A percentile compares a stretch with the other conserved stretches of the same genome.
These are phyloP conservation scores for Astraeus odoratus DNA, from an alignment of 768 basidiomycete genomes.

Conservation along the genomic window DNA sequence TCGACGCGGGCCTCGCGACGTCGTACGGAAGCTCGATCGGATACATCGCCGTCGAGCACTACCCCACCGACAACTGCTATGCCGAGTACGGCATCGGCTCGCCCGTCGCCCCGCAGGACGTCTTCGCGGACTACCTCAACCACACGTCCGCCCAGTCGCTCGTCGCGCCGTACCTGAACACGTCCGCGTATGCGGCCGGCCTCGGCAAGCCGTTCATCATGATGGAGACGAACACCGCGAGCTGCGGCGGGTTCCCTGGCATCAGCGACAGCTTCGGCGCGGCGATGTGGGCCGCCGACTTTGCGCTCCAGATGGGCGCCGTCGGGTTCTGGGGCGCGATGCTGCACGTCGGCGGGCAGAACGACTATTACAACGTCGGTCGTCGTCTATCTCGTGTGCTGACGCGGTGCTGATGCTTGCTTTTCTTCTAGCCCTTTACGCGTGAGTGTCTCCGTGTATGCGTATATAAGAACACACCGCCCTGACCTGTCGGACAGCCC, in stretches of 20 bases:
- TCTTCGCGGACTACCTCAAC: constrained; percentile 38
- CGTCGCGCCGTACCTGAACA: constrained; percentile 31
- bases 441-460: constrained; percentile 17
- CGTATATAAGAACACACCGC: background rate
- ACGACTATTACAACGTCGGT: constrained; percentile 48
- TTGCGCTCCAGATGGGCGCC: constrained; percentile 42
- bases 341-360: constrained; percentile 43
- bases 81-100: constrained; percentile 16
- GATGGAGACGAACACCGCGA: constrained; percentile 49
- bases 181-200: constrained; percentile 26
- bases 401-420: background rate
- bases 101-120: constrained; percentile 28
- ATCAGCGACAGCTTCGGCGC: constrained; percentile 44
- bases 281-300: constrained; percentile 46
- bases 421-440: constrained; percentile 39
- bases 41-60: constrained; percentile 36
- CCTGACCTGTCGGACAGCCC: constrained; percentile 21
- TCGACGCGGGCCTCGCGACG: constrained; percentile 25
- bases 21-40: constrained; percentile 27
- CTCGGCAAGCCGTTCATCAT: constrained; percentile 37
- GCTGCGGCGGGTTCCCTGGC: constrained; percentile 50
- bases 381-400: background rate
- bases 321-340: constrained; percentile 41
- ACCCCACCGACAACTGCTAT: constrained; percentile 30
- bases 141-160: constrained; percentile 33